Evolutionary conservation across 768 basidiomycete species (phyloP).

Genomic region (Chalciporus sphaerocephalus): DNA sequence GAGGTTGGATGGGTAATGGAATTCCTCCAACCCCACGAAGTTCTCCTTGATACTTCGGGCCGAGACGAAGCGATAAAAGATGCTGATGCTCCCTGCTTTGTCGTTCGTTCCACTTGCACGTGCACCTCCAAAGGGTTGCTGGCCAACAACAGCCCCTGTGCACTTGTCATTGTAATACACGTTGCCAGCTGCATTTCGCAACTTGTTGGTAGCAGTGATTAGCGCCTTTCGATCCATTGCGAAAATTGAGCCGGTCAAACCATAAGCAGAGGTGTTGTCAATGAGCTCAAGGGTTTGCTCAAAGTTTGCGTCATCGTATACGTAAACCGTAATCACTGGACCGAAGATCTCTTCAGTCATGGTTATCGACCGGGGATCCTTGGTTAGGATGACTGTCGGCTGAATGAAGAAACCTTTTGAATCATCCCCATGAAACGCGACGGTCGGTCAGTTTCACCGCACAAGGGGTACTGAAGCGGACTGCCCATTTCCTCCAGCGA

Average conservation of each 20-base stretch:
- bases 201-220: slow-evolving; percentile 69
- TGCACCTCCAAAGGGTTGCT: slow-evolving; percentile 96
- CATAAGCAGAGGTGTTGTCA: slow-evolving; percentile 83
- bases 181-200: slow-evolving; percentile 92
- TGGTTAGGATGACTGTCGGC: slow-evolving; percentile 90
- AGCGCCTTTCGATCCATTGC: slow-evolving; percentile 76
- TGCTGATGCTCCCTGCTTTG: slow-evolving; percentile 83
- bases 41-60: slow-evolving; percentile 96
- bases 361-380: slow-evolving; percentile 83
- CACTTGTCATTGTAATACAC: slow-evolving; percentile 99
- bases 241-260: slow-evolving; percentile 93
- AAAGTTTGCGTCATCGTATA: slow-evolving; percentile 83
- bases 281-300: slow-evolving; percentile 85
- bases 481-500: slow-evolving; percentile 78
- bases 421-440: slow-evolving; percentile 57
- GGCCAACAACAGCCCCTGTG: slow-evolving; percentile 95
- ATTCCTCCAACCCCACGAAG: slow-evolving; percentile 78
- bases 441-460: background rate
- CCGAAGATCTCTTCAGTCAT: slow-evolving; percentile 97
- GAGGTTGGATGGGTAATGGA: slow-evolving; percentile 85
- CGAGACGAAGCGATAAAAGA: slow-evolving; percentile 79
- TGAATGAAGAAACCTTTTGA: slow-evolving; percentile 91
- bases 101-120: slow-evolving; percentile 95
- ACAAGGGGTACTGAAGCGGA: background rate
- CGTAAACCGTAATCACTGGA: slow-evolving; percentile 88